Evolutionary conservation across 2,329 filamentous ascomycete species (phyloP).

Genomic region (Neofusicoccum cordaticola): DNA sequence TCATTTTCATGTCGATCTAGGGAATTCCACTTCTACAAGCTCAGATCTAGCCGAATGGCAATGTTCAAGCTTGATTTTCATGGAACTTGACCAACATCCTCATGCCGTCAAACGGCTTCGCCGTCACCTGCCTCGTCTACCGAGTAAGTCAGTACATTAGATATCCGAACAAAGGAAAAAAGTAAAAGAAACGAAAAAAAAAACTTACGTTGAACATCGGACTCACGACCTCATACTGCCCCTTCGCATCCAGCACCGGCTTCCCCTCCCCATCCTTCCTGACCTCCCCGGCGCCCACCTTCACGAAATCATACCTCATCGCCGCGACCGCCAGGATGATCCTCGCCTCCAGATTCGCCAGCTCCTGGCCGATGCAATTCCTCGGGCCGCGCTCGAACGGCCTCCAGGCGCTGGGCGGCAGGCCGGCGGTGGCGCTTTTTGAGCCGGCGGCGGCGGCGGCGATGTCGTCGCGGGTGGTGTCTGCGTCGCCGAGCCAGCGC

Average conservation of each 20-base stretch:
- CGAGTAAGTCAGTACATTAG: background rate
- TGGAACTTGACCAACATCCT: constrained; percentile 19
- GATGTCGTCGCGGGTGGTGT: constrained; percentile 23
- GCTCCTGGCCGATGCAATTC: constrained; percentile 38
- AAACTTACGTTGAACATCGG: constrained; percentile 34
- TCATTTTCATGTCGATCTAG: too few relatives aligned
- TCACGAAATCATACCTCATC: constrained; percentile 30
- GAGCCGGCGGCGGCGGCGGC: constrained; percentile 20
- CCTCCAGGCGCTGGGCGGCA: constrained; percentile 27
- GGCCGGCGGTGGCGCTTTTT: too few relatives aligned
- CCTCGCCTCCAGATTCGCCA: constrained; percentile 37
- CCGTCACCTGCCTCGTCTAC: constrained; percentile 31
- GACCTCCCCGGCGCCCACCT: constrained; percentile 33
- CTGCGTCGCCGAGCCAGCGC: constrained; percentile 6
- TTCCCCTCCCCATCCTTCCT: constrained; percentile 25
- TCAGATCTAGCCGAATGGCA: too few relatives aligned
- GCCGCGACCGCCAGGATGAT: constrained; percentile 25
- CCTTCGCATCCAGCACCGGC: constrained; percentile 28
- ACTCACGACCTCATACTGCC: constrained; percentile 29
- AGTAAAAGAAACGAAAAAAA: background rate
- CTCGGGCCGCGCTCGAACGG: constrained; percentile 41
- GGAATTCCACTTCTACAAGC: too few relatives aligned
- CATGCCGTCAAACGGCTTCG: constrained; percentile 35
- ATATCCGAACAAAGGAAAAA: background rate
- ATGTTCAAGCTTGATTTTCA: background rate